Conservation (phyloP, 352 stramenopile species). For the Phytopythium litorale region DNA sequence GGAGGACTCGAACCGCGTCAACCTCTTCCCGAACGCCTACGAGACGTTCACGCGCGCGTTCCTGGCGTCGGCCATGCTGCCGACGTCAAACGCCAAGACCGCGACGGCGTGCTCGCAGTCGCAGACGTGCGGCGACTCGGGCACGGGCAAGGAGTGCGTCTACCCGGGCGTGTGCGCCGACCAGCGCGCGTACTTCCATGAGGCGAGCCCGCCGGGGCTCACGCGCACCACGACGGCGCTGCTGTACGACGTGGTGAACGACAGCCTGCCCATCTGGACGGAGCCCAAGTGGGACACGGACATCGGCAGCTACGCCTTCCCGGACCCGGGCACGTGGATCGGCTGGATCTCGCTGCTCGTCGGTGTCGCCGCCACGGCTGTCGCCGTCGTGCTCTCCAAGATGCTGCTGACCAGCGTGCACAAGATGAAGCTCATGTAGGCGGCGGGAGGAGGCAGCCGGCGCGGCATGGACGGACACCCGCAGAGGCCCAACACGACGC, state of each 20-base stretch:
- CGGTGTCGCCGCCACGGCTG: slow-evolving; percentile 38
- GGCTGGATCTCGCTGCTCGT: slow-evolving; percentile 65
- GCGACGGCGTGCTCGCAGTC: slow-evolving; percentile 43
- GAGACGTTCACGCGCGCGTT: slow-evolving; percentile 76
- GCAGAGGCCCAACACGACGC: slow-evolving; percentile 3
- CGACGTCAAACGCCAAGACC: slow-evolving; percentile 24
- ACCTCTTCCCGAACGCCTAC: slow-evolving; percentile 80
- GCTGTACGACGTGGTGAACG: slow-evolving; percentile 62
- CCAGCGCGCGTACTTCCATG: slow-evolving; percentile 69
- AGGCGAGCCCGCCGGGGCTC: slow-evolving; percentile 67
- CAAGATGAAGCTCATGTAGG: slow-evolving; percentile 84
- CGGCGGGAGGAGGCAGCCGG: not conserved
- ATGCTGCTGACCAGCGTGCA: slow-evolving; percentile 60
- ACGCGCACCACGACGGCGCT: slow-evolving; percentile 40
- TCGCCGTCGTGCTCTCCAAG: slow-evolving; percentile 37
- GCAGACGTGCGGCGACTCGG: slow-evolving; percentile 46
- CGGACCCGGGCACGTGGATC: slow-evolving; percentile 65
- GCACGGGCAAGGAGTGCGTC: slow-evolving; percentile 66
- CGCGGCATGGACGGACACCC: not conserved
- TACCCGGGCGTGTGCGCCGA: slow-evolving; percentile 63
- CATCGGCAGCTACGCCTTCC: slow-evolving; percentile 79
- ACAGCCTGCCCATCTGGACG: slow-evolving; percentile 66
- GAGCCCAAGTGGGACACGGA: slow-evolving; percentile 64
- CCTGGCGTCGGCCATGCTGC: slow-evolving; percentile 53
- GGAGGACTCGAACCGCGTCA: slow-evolving; percentile 45